Base-by-base conservation (phyloP, 306 rosid genomes). In the Cucumis cinereus region DNA sequence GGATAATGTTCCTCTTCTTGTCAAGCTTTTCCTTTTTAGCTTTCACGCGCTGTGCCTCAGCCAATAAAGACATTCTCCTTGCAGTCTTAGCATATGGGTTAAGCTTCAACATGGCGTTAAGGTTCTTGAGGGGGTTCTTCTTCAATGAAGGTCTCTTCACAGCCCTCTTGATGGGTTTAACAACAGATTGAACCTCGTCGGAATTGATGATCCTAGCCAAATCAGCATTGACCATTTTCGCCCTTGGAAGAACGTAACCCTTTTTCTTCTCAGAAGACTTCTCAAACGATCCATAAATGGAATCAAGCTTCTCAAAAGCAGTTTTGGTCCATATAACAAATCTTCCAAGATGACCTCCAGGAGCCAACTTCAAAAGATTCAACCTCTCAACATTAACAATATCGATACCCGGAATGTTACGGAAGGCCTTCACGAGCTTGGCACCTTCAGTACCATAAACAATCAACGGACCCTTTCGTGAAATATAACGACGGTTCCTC, bases 31-130 rank as follows among this genome's bases (percentile, higher is more conserved):
- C 97, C 83, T 84, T 81, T 87, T 91, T 93, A 0, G 97, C 86
- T 86, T 88, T 88, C 20, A 89, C 82, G 0, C 97, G 89, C 76
- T 88, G 85, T 1, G 90, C 92, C 82, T 93, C 97, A 13, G 98
- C 96, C 35, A 93, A 82, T 4, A 91, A 79, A 0, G 96, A 64
- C 93, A 87, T 87, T 76, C 96, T 89, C 91, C 81, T 88, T 0
- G 96, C 96, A 2, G 96, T 85, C 85, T 93, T 89, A 5, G 97
- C 97, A 74, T 88, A 93, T 0, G 98, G 97, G 68, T 93, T 93
- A 40, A 93, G 79, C 81, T 70, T 91, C 58, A 93, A 62, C 93
- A 93, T 57, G 0, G 84, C 80, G 55, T 93, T 93, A 2, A 91
- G 88, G 33, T 91, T 93, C 88, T 90, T 93, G 1, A 90, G 82